A percentile compares a stretch with the other conserved stretches of the same genome.
These are phyloP conservation scores for Fraxinus excelsior DNA, from an alignment of 257 asterid species.

Conservation along the genomic window DNA sequence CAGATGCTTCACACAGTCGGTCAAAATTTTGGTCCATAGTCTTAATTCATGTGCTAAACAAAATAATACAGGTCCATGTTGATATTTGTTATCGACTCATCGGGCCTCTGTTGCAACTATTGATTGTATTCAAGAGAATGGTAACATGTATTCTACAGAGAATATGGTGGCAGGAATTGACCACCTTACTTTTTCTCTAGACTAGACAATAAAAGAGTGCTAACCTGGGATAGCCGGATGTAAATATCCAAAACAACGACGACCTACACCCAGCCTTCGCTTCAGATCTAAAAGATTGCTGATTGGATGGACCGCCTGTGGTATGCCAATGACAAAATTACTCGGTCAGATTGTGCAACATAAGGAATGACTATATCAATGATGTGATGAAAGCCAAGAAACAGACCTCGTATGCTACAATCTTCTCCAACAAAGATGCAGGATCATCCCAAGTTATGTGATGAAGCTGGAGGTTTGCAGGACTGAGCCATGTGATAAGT, in stretches of 20 bases:
- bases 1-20: not conserved
- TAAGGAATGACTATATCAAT: slow-evolving; percentile 11
- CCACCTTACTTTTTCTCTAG: not conserved
- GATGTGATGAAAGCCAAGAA: slow-evolving; percentile 14
- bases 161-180: slow-evolving; percentile 3
- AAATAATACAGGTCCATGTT: not conserved
- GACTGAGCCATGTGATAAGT: slow-evolving; percentile 92
- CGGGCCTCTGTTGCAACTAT: not conserved
- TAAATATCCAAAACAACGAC: slow-evolving; percentile 92
- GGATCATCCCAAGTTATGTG: slow-evolving; percentile 93
- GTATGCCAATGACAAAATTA: slow-evolving; percentile 16
- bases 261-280: slow-evolving; percentile 90
- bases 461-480: slow-evolving; percentile 89
- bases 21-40: not conserved
- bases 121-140: not conserved
- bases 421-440: slow-evolving; percentile 93
- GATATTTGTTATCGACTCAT: not conserved
- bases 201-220: slow-evolving; percentile 25
- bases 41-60: not conserved
- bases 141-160: not conserved
- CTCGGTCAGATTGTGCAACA: slow-evolving; percentile 3
- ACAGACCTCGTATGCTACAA: slow-evolving; percentile 86
- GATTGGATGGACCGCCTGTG: slow-evolving; percentile 96
- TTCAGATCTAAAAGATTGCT: slow-evolving; percentile 89
- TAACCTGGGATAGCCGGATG: slow-evolving; percentile 96